These are phyloP conservation scores for Candida golubevii DNA, from an alignment of 805 yeast species.

Conservation along the genomic window DNA sequence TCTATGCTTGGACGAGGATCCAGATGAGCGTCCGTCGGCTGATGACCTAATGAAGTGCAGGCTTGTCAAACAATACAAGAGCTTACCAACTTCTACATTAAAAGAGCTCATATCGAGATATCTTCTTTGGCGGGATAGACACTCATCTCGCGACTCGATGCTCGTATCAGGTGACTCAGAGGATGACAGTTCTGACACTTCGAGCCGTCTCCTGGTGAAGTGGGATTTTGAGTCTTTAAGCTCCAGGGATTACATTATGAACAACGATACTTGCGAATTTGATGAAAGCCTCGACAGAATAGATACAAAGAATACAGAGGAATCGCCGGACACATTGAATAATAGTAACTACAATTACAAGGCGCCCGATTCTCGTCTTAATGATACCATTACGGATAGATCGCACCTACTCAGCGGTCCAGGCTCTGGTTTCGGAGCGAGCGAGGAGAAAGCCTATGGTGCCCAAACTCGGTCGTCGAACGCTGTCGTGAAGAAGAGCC, in stretches of 20 bases:
- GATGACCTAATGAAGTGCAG: slow-evolving; percentile 75
- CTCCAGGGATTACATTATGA: slow-evolving; percentile 67
- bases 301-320: too few species aligned
- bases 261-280: slow-evolving; percentile 52
- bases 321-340: too few species aligned
- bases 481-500: not conserved
- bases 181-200: slow-evolving; percentile 15
- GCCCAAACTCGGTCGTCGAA: not conserved
- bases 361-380: slow-evolving; percentile 5
- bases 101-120: slow-evolving; percentile 74
- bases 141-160: slow-evolving; percentile 50
- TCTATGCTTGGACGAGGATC: slow-evolving; percentile 87
- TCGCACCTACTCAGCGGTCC: slow-evolving; percentile 8
- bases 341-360: slow-evolving; percentile 1
- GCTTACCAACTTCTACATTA: slow-evolving; percentile 53
- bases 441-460: slow-evolving; percentile 1
- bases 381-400: slow-evolving; percentile 27
- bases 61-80: slow-evolving; percentile 62
- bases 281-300: not conserved
- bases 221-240: slow-evolving; percentile 91
- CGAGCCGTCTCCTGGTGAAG: slow-evolving; percentile 44
- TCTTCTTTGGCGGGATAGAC: slow-evolving; percentile 69
- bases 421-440: slow-evolving; percentile 1
- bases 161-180: slow-evolving; percentile 22
- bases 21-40: slow-evolving; percentile 82